These are phyloP conservation scores for Triticum turgidum DNA, from an alignment of 176 grass and related monocot genomes.

Conservation along the genomic window DNA sequence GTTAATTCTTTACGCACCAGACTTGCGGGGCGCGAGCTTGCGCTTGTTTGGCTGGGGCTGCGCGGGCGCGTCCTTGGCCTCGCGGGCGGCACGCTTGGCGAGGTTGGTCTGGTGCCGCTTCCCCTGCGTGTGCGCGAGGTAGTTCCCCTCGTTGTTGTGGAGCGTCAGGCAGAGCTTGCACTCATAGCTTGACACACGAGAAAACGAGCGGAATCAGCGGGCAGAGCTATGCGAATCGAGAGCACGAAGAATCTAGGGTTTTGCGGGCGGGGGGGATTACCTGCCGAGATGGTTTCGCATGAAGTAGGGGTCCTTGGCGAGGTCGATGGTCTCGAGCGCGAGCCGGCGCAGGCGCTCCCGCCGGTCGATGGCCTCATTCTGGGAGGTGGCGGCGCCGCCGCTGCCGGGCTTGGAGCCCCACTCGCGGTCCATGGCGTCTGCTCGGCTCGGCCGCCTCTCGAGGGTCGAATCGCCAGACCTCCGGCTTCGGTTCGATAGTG, in stretches of 20 bases:
- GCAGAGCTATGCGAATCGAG: not conserved
- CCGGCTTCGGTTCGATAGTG: not conserved
- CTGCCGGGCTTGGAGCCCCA: slow-evolving; percentile 96
- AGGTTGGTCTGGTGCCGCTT: slow-evolving; percentile 98
- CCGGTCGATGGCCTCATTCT: slow-evolving; percentile 98
- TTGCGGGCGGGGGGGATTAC: slow-evolving; percentile 6
- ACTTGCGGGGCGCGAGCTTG: slow-evolving; percentile 76
- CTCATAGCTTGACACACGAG: slow-evolving; percentile 56
- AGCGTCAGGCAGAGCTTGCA: slow-evolving; percentile 94
- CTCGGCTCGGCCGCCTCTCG: slow-evolving; percentile 4
- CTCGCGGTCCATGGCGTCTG: slow-evolving; percentile 83
- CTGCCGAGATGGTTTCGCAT: slow-evolving; percentile 99
- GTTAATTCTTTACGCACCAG: slow-evolving; percentile 40
- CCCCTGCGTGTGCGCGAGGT: slow-evolving; percentile 94
- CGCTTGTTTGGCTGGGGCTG: slow-evolving; percentile 98
- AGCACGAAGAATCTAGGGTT: slow-evolving; percentile 27
- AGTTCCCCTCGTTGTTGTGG: slow-evolving; percentile 99
- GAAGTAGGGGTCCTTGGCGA: slow-evolving; percentile 98
- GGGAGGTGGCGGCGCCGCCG: slow-evolving; percentile 81
- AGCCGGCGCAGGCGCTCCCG: slow-evolving; percentile 90
- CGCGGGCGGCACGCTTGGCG: slow-evolving; percentile 89
- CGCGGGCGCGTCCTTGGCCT: slow-evolving; percentile 85
- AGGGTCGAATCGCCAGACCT: not conserved
- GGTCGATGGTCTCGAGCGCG: slow-evolving; percentile 96
- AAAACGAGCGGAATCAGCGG: slow-evolving; percentile 10